Base-by-base conservation (phyloP, 495 filamentous ascomycete genomes). In the Neurospora sp. region DNA sequence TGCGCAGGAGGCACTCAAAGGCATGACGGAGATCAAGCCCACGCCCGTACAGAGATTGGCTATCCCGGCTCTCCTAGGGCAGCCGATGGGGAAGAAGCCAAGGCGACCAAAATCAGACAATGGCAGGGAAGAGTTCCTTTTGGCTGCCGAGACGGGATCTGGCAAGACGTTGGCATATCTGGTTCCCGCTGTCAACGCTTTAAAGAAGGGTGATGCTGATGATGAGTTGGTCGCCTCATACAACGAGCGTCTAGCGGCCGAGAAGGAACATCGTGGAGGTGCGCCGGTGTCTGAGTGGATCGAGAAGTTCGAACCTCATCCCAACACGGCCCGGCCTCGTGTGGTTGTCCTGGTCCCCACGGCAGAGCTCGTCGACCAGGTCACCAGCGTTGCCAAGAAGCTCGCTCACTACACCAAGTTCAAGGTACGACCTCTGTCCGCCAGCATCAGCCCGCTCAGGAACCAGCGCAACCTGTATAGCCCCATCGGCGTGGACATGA, bases 121-220 rank as follows among this genome's bases (percentile, higher is more conserved):
- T 5, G 81, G 84, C n/a, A 87, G 87, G 74, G 84, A 91, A 72
- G 90, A 95, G 74, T 97, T 92, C 77, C 87, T 99, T 12, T 85
- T 99, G 20, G 96, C 96, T 1, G 96, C 96, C 12, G 96, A 99
- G 83, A 99, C 96, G 2, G 96, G 96, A 11, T 98, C 96, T 3
- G 96, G 96, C 71, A 99, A 99, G 82, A 99, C 96, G 2, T 83
- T 99, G 74, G 92, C 96, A 38, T 99, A 99, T 77, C 81, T 97
- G 35, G 78, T 97, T 22, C 96, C 96, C 1, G 82, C 89, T 20
- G 82, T 98, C 42, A 88, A 99, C 83, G 89, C 91, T 27, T 80
- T 98, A 73, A 98, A 98, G 83, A 84, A 87, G 31, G 88, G 88
- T 18, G 96, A 98, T 78, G 83, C 84, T 1, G 80, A 83, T 6